Evolutionary conservation across 306 rosid species (phyloP), one percentile per base, ranked within the genome.

Genomic region (Prunus dulcis): DNA sequence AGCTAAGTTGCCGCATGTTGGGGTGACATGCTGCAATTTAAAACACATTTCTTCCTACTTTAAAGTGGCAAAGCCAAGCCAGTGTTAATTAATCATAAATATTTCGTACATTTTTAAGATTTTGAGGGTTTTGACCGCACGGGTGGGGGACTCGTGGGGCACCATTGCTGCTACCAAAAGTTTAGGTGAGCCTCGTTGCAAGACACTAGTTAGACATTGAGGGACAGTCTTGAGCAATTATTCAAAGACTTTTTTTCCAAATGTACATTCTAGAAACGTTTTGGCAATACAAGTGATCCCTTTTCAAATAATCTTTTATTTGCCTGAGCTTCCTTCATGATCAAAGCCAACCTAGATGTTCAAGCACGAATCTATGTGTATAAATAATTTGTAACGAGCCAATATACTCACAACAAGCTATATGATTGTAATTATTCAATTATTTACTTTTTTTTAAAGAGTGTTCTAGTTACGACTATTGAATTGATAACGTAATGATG

Each of bases 121-220:
- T 76, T 69, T 85, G 73, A 86, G 78, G 84, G 83, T 78, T 38
- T 87, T 91, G 97, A 91, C 86, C 93, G 74, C 92, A 89, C 93
- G 93, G 61, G 80, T 77, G 91, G 81, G n/a, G 83, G 22, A 47
- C 83, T 70, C 13, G 82, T 78, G 83, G 88, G 84, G 72, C 75
- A 32, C 23, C 70, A 46, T 85, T 82, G 80, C 43, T 87, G 81
- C 77, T 51, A 72, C 9, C 15, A 71, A 75, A 84, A 83, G 86
- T 79, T 65, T 80, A 52, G 74, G 82, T 58, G 72, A 38, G 49
- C 76, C 43, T 38, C 15, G 22, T 25, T 72, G 75, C 55, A 75
- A 60, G 76, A 76, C 90, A 79, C 65, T 72, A 64, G 77, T 60
- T 72, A 53, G 55, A 66, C 77, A 69, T 52, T 52, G 27, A 64